Evolutionary conservation across 2,329 filamentous ascomycete genomes (phyloP).

Genomic region (Stagonosporopsis vannaccii): DNA sequence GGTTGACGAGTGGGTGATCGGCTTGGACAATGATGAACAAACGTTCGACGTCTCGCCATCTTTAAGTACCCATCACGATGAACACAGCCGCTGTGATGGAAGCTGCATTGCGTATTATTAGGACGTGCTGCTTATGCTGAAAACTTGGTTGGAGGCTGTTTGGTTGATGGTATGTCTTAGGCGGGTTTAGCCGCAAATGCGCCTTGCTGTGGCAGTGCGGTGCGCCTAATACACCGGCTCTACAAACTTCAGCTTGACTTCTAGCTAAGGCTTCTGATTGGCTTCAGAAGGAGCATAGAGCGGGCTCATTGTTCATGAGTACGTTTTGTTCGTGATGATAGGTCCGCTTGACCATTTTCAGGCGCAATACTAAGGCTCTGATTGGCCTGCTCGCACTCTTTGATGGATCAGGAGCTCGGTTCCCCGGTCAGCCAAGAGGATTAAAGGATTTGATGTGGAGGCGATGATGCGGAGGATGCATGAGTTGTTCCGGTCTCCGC

Average conservation of each 20-base stretch:
- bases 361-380: not conserved
- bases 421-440: not conserved
- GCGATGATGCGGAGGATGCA: not conserved
- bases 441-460: not conserved
- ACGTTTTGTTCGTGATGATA: not conserved
- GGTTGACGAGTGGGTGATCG: not conserved
- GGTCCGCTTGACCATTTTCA: not conserved
- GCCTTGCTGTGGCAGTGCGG: constrained; percentile 14
- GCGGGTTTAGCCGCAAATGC: constrained; percentile 3
- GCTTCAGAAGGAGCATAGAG: not conserved
- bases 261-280: not conserved
- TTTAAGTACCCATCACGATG: constrained; percentile 6
- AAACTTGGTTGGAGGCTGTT: not conserved
- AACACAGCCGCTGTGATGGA: constrained; percentile 2
- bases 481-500: not conserved
- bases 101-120: not conserved
- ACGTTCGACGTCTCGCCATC: not conserved
- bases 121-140: constrained; percentile 9
- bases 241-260: not conserved
- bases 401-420: not conserved
- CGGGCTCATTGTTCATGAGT: not conserved
- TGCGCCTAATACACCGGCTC: not conserved
- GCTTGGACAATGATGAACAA: not conserved
- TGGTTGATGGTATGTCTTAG: constrained; percentile 5
- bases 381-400: not conserved